Base-by-base conservation (phyloP, 1,284 basidiomycete species). In the Sporisorium exsertum region DNA sequence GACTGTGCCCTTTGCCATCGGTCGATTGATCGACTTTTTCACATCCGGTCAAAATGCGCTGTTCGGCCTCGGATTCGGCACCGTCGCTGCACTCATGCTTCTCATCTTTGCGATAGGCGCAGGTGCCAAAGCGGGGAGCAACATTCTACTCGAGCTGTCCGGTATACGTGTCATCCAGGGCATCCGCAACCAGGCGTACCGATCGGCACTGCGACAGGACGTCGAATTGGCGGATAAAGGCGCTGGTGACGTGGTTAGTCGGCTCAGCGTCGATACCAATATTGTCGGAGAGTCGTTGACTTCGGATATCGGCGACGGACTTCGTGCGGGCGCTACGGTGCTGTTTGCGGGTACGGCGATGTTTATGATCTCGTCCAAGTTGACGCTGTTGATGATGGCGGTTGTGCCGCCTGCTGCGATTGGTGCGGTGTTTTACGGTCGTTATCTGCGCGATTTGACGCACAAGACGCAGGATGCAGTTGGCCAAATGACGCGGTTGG, bases 351-450 rank as follows among this genome's bases (percentile, higher is more conserved):
- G 97, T 73, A 93, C 93, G 45, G 94, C 95, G 61, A 99, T 99
- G 96, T 92, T 98, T 80, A 95, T 92, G 87, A 91, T 98, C 71
- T 97, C 95, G 1, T 92, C 94, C 0, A 92, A 92, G 61, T 87
- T 99, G 64, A 97, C 96, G 0, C 85, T 93, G 53, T 88, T 98
- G 68, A 98, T 98, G 96, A 89, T 98, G 70, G 90, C 91, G 22
- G 91, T 97, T 57, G 95, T 99, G 0, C 97, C 96, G 6, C 96
- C 96, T 0, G 92, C 98, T 10, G 96, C 95, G 8, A 89, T 99
- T 64, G 95, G 94, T 72, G 95, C 95, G 50, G 95, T 98, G 18
- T 94, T 95, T 85, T 99, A 98, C 84, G 96, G 96, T 64, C 90
- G 94, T 15, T 99, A 97, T 86, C 87, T 99, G 54, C 95, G 96